These are phyloP conservation scores for Aechmea fasciata DNA, from an alignment of 176 grass and related monocot species.

Conservation along the genomic window DNA sequence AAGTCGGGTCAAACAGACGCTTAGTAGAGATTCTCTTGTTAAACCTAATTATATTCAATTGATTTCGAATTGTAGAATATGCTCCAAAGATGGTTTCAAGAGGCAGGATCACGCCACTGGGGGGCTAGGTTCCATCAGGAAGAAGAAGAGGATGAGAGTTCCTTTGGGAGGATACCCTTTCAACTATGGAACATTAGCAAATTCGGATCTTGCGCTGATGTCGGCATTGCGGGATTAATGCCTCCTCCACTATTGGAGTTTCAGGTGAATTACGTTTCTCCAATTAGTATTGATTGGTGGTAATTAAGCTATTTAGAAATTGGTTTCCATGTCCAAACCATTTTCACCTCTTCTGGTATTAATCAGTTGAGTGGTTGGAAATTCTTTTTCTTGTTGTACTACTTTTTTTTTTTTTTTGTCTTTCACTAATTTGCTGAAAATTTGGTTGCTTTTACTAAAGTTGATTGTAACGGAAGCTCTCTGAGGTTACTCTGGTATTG, in stretches of 20 bases:
- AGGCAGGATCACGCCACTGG: constrained; percentile 42
- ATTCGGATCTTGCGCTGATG: constrained; percentile 68
- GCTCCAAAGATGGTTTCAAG: constrained; percentile 63
- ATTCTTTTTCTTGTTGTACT: background rate
- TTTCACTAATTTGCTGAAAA: background rate
- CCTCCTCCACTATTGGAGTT: constrained; percentile 82
- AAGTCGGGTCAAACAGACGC: too few relatives aligned
- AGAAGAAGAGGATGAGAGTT: constrained; percentile 38
- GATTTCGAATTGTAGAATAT: constrained; percentile 31
- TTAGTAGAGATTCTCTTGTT: background rate
- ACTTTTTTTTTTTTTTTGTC: background rate
- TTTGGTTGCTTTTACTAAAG: background rate
- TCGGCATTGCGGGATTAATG: constrained; percentile 75
- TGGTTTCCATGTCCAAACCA: too few relatives aligned
- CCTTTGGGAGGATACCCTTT: constrained; percentile 54
- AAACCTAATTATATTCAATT: background rate
- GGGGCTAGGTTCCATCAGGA: constrained; percentile 50
- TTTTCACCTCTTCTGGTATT: too few relatives aligned
- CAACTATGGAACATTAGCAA: constrained; percentile 85
- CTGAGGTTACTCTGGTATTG: constrained; percentile 72
- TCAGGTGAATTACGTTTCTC: constrained; percentile 40
- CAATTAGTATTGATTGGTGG: background rate
- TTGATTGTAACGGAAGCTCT: constrained; percentile 31
- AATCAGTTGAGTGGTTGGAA: too few relatives aligned
- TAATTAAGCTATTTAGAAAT: too few relatives aligned